Base-by-base conservation (phyloP, 352 stramenopile genomes). In the Hyaloperonospora arabidopsidis region DNA sequence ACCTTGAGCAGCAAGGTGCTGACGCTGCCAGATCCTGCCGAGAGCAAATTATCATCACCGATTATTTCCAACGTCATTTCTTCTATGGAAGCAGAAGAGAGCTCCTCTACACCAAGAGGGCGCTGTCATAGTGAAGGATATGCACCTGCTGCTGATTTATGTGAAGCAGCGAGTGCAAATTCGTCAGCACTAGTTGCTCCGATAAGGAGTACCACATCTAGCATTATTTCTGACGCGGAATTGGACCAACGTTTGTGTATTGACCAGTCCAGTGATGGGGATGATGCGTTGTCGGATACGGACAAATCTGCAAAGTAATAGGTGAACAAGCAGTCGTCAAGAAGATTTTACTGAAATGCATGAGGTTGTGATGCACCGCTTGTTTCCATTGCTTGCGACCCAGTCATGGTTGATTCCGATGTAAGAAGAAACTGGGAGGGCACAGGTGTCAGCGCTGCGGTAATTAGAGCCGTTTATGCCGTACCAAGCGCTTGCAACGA, bases 221-320 rank as follows among this genome's bases (percentile, higher is more conserved):
- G 72, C 44, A 72, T 86, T 19, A 54, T 86, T 12, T 76, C 75
- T 10, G 75, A 86, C 36, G 57, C 57, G 5, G 75, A 86, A 57
- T 60, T 86, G 21, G 57, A 68, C 35, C 72, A 62, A 38, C 65
- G 76, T 49, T 65, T 86, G 22, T 76, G 70, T 60, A 65, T 74
- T 23, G 55, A 73, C 19, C 54, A 63, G 25, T 43, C 58, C 7
- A 83, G 75, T 51, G 70, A 77, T 23, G 53, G 17, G 21, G 74
- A 85, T 17, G 57, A 69, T 18, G 65, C 38, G 38, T 18, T 18
- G n/a, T 58, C 34, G 11, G 61, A 62, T 25, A 28, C 40, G 17
- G 51, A 61, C 19, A 58, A 67, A 12, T 21, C 17, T 57, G 34
- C 34, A 11, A 62, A 72, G 25, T 32, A 32, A 8, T 8, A 32